phyloP scores from a whole-genome alignment of 1,139 yeast genomes.

The Candida sp. region DNA sequence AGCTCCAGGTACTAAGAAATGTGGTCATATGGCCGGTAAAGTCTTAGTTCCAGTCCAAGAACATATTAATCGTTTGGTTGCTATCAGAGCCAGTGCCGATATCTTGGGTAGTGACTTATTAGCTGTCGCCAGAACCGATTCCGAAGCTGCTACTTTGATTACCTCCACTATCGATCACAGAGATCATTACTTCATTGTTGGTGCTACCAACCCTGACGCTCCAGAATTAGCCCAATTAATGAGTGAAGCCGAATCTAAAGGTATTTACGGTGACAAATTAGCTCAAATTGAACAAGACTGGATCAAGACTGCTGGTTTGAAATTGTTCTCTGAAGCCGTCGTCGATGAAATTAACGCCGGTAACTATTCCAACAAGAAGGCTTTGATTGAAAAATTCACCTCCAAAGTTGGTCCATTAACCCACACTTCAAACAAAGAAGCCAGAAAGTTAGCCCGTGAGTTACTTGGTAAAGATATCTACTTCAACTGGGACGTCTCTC shows the following conservation, averaged over 20 bases:
- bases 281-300: conserved; percentile 79
- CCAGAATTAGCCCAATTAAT: conserved; percentile 74
- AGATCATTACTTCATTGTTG: conserved; percentile 90
- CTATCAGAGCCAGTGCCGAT: conserved; percentile 95
- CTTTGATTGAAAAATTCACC: conserved; percentile 63
- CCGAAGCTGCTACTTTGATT: conserved; percentile 94
- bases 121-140: conserved; percentile 93
- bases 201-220: conserved; percentile 82
- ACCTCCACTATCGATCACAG: conserved; percentile 93
- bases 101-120: conserved; percentile 83
- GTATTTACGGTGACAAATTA: conserved; percentile 69
- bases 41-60: conserved; percentile 97
- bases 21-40: conserved; percentile 99
- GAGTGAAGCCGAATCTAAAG: conserved; percentile 77
- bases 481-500: conserved; percentile 96
- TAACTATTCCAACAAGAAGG: conserved; percentile 58
- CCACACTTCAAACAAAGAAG: conserved; percentile 75
- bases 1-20: conserved; percentile 98
- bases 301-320: conserved; percentile 80
- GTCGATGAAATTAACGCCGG: conserved; percentile 75
- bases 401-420: conserved; percentile 72
- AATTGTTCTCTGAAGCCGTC: conserved; percentile 90
- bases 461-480: conserved; percentile 79
- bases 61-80: conserved; percentile 90
- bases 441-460: conserved; percentile 72